phyloP scores from a whole-genome alignment of 176 grass and related monocot species.

The Juncus inflexus region DNA sequence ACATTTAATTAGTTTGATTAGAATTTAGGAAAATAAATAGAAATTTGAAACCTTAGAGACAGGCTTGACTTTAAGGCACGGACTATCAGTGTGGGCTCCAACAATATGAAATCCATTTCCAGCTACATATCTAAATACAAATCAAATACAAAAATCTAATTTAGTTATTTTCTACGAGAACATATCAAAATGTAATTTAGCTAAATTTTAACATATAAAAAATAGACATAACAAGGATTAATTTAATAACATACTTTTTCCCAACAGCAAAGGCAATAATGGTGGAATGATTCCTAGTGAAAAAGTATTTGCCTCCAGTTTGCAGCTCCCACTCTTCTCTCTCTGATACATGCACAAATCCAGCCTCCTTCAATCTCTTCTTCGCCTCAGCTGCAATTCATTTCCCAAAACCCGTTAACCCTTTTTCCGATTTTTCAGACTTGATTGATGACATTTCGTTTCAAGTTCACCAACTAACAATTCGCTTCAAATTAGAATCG shows the following conservation, averaged over 20 bases:
- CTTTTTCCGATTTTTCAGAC: too few species aligned
- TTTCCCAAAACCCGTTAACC: too few species aligned
- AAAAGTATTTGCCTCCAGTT: slow-evolving; percentile 82
- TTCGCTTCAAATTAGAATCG: too few species aligned
- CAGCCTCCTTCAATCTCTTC: slow-evolving; percentile 55
- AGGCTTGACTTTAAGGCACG: slow-evolving; percentile 91
- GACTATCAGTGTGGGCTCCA: slow-evolving; percentile 88
- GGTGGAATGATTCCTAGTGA: slow-evolving; percentile 90
- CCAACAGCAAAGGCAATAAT: slow-evolving; percentile 85
- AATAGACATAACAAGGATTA: not conserved
- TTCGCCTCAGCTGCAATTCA: slow-evolving; percentile 59
- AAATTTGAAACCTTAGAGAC: slow-evolving; percentile 90
- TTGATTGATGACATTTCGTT: too few species aligned
- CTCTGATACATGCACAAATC: slow-evolving; percentile 74
- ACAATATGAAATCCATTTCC: slow-evolving; percentile 92
- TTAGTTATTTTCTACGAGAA: not conserved
- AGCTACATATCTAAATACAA: slow-evolving; percentile 53
- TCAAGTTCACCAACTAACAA: too few species aligned
- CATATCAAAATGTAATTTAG: not conserved
- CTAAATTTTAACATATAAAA: not conserved
- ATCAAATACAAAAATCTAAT: not conserved
- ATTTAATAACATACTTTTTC: slow-evolving; percentile 42
- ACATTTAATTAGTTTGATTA: too few species aligned
- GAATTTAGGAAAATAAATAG: too few species aligned
- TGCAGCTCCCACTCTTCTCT: slow-evolving; percentile 78